Percentiles rank a stretch among this genome's conserved stretches.
Conservation (phyloP, 2,329 filamentous ascomycete genomes). For the Sporothrix schenckii region DNA sequence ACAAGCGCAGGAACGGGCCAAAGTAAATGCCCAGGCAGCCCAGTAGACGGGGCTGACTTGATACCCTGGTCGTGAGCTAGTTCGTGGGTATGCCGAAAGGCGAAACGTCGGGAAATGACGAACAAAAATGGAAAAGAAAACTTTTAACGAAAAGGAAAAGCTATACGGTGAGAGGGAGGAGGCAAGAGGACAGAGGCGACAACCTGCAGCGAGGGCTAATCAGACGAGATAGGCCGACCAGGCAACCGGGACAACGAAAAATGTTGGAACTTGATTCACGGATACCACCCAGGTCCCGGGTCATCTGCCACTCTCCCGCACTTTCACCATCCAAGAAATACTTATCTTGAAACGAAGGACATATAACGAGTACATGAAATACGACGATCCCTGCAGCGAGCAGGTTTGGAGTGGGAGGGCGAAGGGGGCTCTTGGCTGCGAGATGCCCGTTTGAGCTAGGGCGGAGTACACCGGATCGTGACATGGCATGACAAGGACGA, state of each 20-base stretch:
- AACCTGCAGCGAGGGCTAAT: not conserved
- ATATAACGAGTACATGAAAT: not conserved
- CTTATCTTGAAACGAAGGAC: not conserved
- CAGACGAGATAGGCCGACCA: not conserved
- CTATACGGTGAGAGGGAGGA: too few relatives aligned
- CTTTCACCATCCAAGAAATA: not conserved
- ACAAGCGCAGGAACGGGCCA: conserved; percentile 11
- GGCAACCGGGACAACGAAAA: not conserved
- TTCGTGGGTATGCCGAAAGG: not conserved
- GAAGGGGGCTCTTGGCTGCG: not conserved
- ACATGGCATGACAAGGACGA: not conserved
- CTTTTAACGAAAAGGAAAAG: not conserved
- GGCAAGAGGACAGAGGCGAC: not conserved
- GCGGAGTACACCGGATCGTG: conserved; percentile 9
- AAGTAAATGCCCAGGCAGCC: conserved; percentile 10
- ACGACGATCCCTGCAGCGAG: not conserved
- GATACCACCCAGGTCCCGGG: not conserved
- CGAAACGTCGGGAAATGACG: not conserved
- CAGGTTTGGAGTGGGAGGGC: not conserved
- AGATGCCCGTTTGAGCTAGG: conserved; percentile 16
- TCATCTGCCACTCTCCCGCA: not conserved
- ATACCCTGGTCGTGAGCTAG: not conserved
- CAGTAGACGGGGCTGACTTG: not conserved
- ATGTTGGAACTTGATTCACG: not conserved
- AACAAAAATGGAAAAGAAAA: not conserved